Evolutionary conservation across 495 filamentous ascomycete species (phyloP).

Genomic region (Penicillium cataractarum): DNA sequence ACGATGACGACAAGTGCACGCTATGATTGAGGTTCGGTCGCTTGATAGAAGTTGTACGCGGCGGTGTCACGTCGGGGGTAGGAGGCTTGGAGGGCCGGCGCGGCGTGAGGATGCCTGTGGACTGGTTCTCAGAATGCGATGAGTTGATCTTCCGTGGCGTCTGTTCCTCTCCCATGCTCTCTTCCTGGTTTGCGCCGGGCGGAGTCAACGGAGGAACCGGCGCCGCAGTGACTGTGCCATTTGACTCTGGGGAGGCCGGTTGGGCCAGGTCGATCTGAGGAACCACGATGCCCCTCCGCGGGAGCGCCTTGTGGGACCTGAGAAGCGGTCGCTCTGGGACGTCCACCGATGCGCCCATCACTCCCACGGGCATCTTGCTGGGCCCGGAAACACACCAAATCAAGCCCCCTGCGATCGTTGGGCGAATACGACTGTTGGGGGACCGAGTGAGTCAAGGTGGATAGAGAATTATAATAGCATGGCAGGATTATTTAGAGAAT

Average conservation of each 20-base stretch:
- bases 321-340: slow-evolving; percentile 40
- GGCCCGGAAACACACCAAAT: not conserved
- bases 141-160: slow-evolving; percentile 30
- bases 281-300: slow-evolving; percentile 37
- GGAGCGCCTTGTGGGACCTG: slow-evolving; percentile 53
- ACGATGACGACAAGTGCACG: slow-evolving; percentile 43
- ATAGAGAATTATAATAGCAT: slow-evolving; percentile 5
- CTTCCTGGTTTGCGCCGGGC: slow-evolving; percentile 34
- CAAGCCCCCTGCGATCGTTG: not conserved
- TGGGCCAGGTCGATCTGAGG: slow-evolving; percentile 31
- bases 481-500: slow-evolving; percentile 8
- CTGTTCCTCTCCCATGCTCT: slow-evolving; percentile 26
- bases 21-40: slow-evolving; percentile 44
- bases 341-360: slow-evolving; percentile 38
- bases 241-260: slow-evolving; percentile 30
- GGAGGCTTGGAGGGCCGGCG: slow-evolving; percentile 68
- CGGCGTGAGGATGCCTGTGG: slow-evolving; percentile 53
- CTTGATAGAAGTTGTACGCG: slow-evolving; percentile 52
- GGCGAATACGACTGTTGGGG: not conserved
- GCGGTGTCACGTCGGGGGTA: slow-evolving; percentile 74
- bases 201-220: slow-evolving; percentile 47
- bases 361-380: slow-evolving; percentile 42
- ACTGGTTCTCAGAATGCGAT: slow-evolving; percentile 27
- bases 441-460: not conserved
- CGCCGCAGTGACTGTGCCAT: slow-evolving; percentile 29